Evolutionary conservation across 345 rosid species (phyloP).

Genomic region (Gossypium raimondii): DNA sequence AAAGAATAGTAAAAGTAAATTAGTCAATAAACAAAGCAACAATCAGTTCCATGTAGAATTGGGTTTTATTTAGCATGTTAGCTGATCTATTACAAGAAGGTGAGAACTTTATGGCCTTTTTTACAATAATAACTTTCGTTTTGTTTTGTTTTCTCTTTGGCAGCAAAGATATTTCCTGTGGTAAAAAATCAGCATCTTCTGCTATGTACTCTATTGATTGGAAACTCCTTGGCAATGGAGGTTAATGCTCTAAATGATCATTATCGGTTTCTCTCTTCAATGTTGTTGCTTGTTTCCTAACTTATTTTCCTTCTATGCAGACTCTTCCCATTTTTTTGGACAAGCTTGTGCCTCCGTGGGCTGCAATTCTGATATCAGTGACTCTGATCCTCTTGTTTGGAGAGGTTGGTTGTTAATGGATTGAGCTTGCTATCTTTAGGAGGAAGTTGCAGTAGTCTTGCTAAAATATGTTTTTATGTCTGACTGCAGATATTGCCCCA

Average conservation of each 20-base stretch:
- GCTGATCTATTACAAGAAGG: neutral
- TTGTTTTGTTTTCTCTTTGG: conserved; percentile 23
- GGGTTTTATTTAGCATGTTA: neutral
- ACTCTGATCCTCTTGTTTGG: conserved; percentile 80
- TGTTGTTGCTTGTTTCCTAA: neutral
- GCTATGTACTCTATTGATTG: conserved; percentile 84
- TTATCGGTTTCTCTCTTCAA: neutral
- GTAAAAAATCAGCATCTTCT: conserved; percentile 94
- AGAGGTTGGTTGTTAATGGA: conserved; percentile 49
- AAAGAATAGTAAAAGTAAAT: neutral
- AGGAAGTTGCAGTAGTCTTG: neutral
- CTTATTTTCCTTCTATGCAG: conserved; percentile 28
- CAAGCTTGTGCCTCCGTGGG: conserved; percentile 75
- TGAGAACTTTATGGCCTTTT: neutral
- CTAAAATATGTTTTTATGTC: conserved; percentile 13
- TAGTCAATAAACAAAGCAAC: neutral
- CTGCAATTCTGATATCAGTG: conserved; percentile 72
- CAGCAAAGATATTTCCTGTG: conserved; percentile 88
- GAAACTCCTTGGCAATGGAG: conserved; percentile 96
- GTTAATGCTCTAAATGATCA: conserved; percentile 24
- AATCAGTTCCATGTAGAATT: neutral
- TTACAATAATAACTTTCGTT: neutral
- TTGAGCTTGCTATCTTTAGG: neutral
- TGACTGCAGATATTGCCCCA: conserved; percentile 78
- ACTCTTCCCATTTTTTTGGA: conserved; percentile 88